Evolutionary conservation across 1,139 yeast genomes (phyloP).

Genomic region (Kodamaea alishanica): DNA sequence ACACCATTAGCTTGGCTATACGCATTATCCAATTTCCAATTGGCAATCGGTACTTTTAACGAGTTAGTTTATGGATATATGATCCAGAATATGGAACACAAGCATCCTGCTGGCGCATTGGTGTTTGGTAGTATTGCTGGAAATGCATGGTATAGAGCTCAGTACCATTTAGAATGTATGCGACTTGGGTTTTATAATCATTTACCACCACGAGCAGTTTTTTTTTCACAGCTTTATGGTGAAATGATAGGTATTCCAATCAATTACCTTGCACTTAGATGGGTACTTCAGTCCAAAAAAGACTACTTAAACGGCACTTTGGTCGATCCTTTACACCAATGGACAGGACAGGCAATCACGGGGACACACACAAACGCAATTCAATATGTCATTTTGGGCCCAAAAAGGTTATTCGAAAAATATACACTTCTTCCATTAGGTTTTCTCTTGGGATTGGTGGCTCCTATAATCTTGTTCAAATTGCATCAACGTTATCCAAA

Average conservation of each 20-base stretch:
- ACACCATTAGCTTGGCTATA: conserved; percentile 50
- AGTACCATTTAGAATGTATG: conserved; percentile 46
- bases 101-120: conserved; percentile 48
- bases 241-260: conserved; percentile 50
- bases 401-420: conserved; percentile 36
- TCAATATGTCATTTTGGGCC: conserved; percentile 50
- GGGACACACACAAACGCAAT: conserved; percentile 46
- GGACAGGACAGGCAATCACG: conserved; percentile 48
- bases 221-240: conserved; percentile 48
- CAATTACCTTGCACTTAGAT: conserved; percentile 43
- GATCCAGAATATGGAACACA: conserved; percentile 27
- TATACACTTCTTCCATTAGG: conserved; percentile 45
- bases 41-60: conserved; percentile 50
- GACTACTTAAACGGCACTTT: conserved; percentile 36
- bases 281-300: conserved; percentile 41
- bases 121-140: conserved; percentile 51
- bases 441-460: conserved; percentile 36
- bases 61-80: conserved; percentile 47
- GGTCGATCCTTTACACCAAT: conserved; percentile 46
- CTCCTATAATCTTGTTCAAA: conserved; percentile 32
- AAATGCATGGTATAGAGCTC: conserved; percentile 53
- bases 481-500: conserved; percentile 25
- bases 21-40: conserved; percentile 49
- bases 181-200: conserved; percentile 48
- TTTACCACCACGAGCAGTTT: conserved; percentile 45